Conservation (phyloP, 2,329 filamentous ascomycete species). For the Rhynchosporium graminicola region DNA sequence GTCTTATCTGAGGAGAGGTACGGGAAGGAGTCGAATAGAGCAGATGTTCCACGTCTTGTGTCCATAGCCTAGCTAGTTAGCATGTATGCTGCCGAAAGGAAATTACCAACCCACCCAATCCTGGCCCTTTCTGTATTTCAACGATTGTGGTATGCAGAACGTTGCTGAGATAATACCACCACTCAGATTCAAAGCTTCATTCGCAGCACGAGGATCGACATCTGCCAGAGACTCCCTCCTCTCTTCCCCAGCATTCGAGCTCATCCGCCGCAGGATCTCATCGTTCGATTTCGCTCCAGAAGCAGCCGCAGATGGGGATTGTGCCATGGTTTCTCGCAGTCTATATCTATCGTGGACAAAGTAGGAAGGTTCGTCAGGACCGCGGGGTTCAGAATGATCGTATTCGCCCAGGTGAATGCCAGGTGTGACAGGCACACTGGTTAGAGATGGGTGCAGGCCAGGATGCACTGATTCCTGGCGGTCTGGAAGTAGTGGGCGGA, state of each 20-base stretch:
- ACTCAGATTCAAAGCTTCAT: conserved; percentile 58
- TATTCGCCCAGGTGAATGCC: conserved; percentile 34
- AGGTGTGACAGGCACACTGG: conserved; percentile 39
- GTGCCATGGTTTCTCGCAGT: conserved; percentile 31
- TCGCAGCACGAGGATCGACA: conserved; percentile 52
- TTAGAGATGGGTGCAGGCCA: conserved; percentile 33
- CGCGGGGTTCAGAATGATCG: conserved; percentile 14
- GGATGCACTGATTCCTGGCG: conserved; percentile 35
- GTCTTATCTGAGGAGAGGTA: conserved; percentile 82
- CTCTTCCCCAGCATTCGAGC: conserved; percentile 34
- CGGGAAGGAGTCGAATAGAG: conserved; percentile 87
- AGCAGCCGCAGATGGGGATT: conserved; percentile 36
- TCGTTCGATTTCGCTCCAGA: conserved; percentile 43
- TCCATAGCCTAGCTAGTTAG: conserved; percentile 63
- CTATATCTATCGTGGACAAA: conserved; percentile 31
- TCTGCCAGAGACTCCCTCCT: conserved; percentile 52
- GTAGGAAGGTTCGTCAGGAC: conserved; percentile 30
- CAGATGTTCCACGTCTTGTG: conserved; percentile 81
- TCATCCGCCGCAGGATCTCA: conserved; percentile 49
- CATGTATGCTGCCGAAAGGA: background rate
- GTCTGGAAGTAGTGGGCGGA: conserved; percentile 23
- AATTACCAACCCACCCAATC: conserved; percentile 55
- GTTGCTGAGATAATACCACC: conserved; percentile 69
- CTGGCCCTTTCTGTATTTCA: conserved; percentile 58
- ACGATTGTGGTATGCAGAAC: conserved; percentile 61